Conservation (phyloP, 495 filamentous ascomycete genomes). For the Penicillium flavigenum region DNA sequence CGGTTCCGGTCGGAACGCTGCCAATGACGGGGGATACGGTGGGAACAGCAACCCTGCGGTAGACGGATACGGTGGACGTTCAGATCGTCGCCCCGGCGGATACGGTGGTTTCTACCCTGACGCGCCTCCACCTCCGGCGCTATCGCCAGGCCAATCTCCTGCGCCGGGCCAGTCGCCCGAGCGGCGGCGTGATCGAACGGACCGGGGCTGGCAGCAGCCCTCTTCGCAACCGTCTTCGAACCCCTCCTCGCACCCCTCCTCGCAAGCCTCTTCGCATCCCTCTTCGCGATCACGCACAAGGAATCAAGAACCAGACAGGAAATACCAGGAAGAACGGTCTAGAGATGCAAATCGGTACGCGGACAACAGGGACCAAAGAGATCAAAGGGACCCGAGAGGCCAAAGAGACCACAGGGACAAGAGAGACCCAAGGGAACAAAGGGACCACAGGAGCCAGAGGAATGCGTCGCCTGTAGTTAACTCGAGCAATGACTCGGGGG, state of each 20-base stretch:
- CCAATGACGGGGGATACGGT: conserved; percentile 39
- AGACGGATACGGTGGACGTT: conserved; percentile 37
- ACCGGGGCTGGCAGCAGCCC: conserved; percentile 36
- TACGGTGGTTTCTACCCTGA: conserved; percentile 49
- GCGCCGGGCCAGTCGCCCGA: conserved; percentile 32
- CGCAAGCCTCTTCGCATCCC: conserved; percentile 13
- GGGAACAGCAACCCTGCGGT: conserved; percentile 28
- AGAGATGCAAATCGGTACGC: conserved; percentile 26
- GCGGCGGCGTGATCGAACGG: conserved; percentile 36
- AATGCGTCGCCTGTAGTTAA: conserved; percentile 16
- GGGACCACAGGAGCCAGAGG: conserved; percentile 22
- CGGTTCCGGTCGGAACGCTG: conserved; percentile 42
- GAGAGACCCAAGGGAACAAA: conserved; percentile 19
- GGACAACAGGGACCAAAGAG: conserved; percentile 21
- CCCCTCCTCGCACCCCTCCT: conserved; percentile 22
- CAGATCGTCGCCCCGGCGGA: conserved; percentile 42
- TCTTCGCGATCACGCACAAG: conserved; percentile 41
- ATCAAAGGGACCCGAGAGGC: not conserved
- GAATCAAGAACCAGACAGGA: conserved; percentile 30
- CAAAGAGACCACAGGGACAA: conserved; percentile 8
- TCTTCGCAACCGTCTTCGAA: conserved; percentile 27
- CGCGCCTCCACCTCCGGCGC: conserved; percentile 30
- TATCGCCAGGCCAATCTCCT: conserved; percentile 25
- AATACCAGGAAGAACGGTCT: conserved; percentile 32
- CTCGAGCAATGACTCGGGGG: conserved; percentile 17